phyloP scores from a whole-genome alignment of 805 yeast species.

The Cyberlindnera xylosilytica region DNA sequence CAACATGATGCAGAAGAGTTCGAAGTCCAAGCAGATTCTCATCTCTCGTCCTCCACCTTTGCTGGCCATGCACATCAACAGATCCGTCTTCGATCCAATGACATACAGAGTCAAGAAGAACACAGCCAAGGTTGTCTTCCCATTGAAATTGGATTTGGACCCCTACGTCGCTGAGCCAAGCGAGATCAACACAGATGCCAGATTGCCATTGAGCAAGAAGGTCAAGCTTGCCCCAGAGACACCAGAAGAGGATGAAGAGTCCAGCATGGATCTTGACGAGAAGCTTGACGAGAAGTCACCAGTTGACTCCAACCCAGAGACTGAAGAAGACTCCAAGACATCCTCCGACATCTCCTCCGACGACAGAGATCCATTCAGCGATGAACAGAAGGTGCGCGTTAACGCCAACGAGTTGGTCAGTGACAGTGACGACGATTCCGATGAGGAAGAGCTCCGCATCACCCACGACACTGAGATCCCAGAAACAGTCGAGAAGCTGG shows the following conservation, averaged over 20 bases:
- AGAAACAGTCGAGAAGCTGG: constrained; percentile 15
- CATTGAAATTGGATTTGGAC: constrained; percentile 61
- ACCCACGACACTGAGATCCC: constrained; percentile 9
- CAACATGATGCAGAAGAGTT: constrained; percentile 68
- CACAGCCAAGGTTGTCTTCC: constrained; percentile 77
- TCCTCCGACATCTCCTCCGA: constrained; percentile 7
- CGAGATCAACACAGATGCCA: constrained; percentile 77
- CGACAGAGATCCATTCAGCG: constrained; percentile 4
- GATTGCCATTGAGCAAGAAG: constrained; percentile 63
- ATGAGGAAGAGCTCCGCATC: constrained; percentile 6
- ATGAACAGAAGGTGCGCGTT: neutral
- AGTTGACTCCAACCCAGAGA: constrained; percentile 8
- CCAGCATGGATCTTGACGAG: neutral
- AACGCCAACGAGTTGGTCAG: constrained; percentile 9
- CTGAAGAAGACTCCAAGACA: constrained; percentile 2
- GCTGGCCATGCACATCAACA: constrained; percentile 81
- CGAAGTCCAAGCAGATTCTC: constrained; percentile 79
- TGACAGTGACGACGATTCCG: constrained; percentile 5
- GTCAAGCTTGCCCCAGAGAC: constrained; percentile 10
- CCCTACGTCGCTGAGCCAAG: constrained; percentile 67
- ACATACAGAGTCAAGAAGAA: constrained; percentile 84
- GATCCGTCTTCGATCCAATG: constrained; percentile 88
- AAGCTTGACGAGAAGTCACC: constrained; percentile 3
- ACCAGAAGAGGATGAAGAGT: constrained; percentile 5
- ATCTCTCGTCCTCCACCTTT: constrained; percentile 81